These are phyloP conservation scores for Fraxinus anomala DNA, from an alignment of 257 asterid species.

Conservation along the genomic window DNA sequence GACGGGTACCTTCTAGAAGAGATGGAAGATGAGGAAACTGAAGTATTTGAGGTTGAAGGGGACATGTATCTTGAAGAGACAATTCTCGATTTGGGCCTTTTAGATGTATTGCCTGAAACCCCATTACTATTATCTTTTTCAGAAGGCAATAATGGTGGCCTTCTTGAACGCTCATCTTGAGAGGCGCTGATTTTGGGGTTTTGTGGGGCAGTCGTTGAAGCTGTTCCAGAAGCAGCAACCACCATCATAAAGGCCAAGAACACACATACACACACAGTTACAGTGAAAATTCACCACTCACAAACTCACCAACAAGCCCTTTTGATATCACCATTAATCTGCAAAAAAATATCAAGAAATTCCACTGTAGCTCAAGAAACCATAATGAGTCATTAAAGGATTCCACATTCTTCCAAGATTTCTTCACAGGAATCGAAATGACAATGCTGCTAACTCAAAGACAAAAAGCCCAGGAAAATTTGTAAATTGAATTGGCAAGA, in stretches of 20 bases:
- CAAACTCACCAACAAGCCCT: slow-evolving; percentile 31
- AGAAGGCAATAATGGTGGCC: slow-evolving; percentile 85
- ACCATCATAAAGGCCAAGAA: slow-evolving; percentile 63
- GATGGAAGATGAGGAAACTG: slow-evolving; percentile 59
- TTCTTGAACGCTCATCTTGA: slow-evolving; percentile 40
- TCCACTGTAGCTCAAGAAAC: slow-evolving; percentile 49
- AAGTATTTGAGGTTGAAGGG: slow-evolving; percentile 79
- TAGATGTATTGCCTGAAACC: slow-evolving; percentile 40
- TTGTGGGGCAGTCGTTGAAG: slow-evolving; percentile 58
- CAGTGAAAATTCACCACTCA: slow-evolving; percentile 45
- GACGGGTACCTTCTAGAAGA: slow-evolving; percentile 79
- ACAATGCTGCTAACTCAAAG: slow-evolving; percentile 22
- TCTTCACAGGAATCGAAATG: slow-evolving; percentile 8
- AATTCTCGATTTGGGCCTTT: slow-evolving; percentile 71
- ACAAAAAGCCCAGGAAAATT: slow-evolving; percentile 25
- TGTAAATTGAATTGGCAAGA: slow-evolving; percentile 31
- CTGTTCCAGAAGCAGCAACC: slow-evolving; percentile 86
- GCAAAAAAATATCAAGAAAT: slow-evolving; percentile 56
- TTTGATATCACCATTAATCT: slow-evolving; percentile 35
- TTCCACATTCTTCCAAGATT: slow-evolving; percentile 46
- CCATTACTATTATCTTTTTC: slow-evolving; percentile 70
- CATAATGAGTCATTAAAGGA: slow-evolving; percentile 32
- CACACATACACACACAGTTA: slow-evolving; percentile 29
- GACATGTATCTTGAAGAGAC: slow-evolving; percentile 89
- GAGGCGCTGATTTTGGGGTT: slow-evolving; percentile 44